phyloP scores from a whole-genome alignment of 306 rosid genomes.

The Prinsepia uniflora region DNA sequence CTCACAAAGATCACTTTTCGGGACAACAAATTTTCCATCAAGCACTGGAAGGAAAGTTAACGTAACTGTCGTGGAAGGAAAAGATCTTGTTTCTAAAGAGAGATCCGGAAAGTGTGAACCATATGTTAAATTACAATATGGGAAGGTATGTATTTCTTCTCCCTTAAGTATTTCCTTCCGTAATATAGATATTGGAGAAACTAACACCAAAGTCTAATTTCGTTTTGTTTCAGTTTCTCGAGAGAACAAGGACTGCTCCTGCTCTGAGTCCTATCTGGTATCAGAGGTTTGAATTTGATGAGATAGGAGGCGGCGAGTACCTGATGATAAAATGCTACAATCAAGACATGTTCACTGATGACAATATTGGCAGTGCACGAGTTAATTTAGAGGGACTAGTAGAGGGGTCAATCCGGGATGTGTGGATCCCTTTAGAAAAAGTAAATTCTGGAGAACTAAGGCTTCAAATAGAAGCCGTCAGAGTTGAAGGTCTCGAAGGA shows the following conservation, averaged over 20 bases:
- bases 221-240: conserved; percentile 46
- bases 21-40: conserved; percentile 59
- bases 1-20: conserved; percentile 50
- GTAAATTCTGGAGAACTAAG: conserved; percentile 88
- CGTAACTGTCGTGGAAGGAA: conserved; percentile 75
- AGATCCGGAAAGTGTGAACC: conserved; percentile 63
- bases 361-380: conserved; percentile 77
- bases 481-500: conserved; percentile 63
- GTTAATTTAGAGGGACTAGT: conserved; percentile 90
- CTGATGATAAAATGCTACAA: conserved; percentile 64
- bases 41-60: conserved; percentile 82
- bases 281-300: conserved; percentile 77
- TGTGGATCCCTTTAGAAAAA: conserved; percentile 92
- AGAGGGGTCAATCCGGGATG: conserved; percentile 66
- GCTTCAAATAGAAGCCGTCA: conserved; percentile 76
- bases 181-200: neutral
- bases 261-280: conserved; percentile 64
- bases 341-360: conserved; percentile 77
- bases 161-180: conserved; percentile 3
- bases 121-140: conserved; percentile 79
- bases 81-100: conserved; percentile 62
- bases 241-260: conserved; percentile 57
- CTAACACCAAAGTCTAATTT: neutral
- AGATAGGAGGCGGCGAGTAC: conserved; percentile 74
- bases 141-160: conserved; percentile 58